Evolutionary conservation across 306 rosid genomes (phyloP).

Genomic region (Quillaja saponaria): DNA sequence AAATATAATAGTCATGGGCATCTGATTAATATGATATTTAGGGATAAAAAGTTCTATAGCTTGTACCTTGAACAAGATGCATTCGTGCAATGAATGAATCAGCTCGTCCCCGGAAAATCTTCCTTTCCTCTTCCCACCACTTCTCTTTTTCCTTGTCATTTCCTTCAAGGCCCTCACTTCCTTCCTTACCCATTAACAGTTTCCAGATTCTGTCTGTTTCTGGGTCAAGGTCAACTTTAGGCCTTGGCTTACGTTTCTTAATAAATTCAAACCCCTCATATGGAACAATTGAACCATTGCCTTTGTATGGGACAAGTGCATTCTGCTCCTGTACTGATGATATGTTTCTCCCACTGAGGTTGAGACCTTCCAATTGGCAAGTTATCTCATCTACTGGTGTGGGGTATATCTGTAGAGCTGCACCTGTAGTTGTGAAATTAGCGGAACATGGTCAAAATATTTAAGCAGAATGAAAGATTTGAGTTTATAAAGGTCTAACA

Average conservation of each 20-base stretch:
- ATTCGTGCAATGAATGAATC: conserved; percentile 90
- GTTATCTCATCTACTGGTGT: conserved; percentile 44
- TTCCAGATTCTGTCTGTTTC: conserved; percentile 92
- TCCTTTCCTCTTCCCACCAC: conserved; percentile 91
- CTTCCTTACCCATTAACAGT: conserved; percentile 82
- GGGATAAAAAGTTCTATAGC: conserved; percentile 24
- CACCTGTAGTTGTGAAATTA: conserved; percentile 42
- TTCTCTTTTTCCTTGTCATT: conserved; percentile 64
- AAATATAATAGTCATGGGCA: not conserved
- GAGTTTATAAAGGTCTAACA: not conserved
- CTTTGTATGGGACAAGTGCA: conserved; percentile 70
- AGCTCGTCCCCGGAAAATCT: conserved; percentile 76
- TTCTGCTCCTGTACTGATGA: conserved; percentile 41
- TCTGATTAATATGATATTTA: too few relatives aligned
- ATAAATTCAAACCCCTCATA: conserved; percentile 38
- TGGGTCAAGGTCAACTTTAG: conserved; percentile 86
- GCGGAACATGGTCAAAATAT: conserved; percentile 14
- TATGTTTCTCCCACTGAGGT: conserved; percentile 44
- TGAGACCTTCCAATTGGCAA: conserved; percentile 44
- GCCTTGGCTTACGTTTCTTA: conserved; percentile 63
- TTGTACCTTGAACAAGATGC: conserved; percentile 97
- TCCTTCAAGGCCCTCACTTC: conserved; percentile 52
- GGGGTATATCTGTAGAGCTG: conserved; percentile 24
- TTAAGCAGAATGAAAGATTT: not conserved
- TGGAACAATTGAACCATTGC: conserved; percentile 64